Evolutionary conservation across 257 asterid species (phyloP).

Genomic region (Verbena officinalis): DNA sequence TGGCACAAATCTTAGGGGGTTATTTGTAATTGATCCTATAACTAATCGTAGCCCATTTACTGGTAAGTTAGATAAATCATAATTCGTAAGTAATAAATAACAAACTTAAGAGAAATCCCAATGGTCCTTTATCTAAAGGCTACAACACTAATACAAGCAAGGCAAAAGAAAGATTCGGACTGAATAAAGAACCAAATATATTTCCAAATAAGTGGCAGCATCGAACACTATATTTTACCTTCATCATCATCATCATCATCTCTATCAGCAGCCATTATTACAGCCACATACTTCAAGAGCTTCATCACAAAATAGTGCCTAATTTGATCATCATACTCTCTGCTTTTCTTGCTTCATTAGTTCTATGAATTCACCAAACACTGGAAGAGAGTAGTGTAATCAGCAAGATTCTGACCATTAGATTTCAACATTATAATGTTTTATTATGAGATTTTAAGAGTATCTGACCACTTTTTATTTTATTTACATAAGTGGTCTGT

Average conservation of each 20-base stretch:
- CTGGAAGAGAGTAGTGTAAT: slow-evolving; percentile 33
- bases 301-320: slow-evolving; percentile 9
- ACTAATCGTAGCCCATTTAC: neutral
- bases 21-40: no score
- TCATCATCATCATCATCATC: slow-evolving; percentile 15
- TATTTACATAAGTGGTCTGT: no score
- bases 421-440: no score
- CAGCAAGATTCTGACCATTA: slow-evolving; percentile 22
- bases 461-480: no score
- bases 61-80: neutral
- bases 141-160: neutral
- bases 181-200: neutral
- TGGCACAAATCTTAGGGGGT: no score
- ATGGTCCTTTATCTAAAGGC: neutral
- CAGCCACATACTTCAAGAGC: slow-evolving; percentile 14
- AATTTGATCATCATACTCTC: slow-evolving; percentile 31
- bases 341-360: slow-evolving; percentile 55
- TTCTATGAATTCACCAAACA: slow-evolving; percentile 54
- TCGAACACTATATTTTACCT: neutral
- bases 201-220: slow-evolving; percentile 6
- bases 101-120: neutral
- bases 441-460: no score
- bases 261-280: slow-evolving; percentile 1
- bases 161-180: no score
- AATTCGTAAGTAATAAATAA: neutral